Base-by-base conservation (phyloP, 2,329 filamentous ascomycete species). In the Tolypocladium nubicola region DNA sequence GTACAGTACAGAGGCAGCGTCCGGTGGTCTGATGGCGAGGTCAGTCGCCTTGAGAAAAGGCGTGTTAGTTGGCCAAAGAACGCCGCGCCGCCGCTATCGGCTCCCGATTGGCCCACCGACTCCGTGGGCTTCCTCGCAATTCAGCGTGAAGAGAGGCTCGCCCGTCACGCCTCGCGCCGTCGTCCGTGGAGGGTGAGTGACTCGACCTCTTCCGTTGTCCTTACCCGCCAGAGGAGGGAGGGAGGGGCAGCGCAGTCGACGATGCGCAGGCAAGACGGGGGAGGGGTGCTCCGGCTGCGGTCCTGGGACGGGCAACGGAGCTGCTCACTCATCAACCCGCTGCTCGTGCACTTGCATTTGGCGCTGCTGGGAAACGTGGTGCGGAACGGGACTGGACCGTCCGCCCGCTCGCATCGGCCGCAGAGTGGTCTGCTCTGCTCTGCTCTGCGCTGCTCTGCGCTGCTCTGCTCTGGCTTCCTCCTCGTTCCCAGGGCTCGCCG, bases 81-180 rank as follows among this genome's bases (percentile, higher is more conserved):
- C n/a, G 19, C 30, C 21, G 16, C 19, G 30, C 47, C 30, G 19
- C 19, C 19, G 47, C 47, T 11, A 6, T 53, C 9, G 52, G 35
- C 11, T 50, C n/a, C 56, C 56, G 56, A 57, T 57, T 57, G 56
- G 49, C 55, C 50, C 55, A 39, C 56, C 33, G 50, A 49, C 56
- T 23, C 47, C 47, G 35, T 35, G 35, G 35, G 47, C 47, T 50
- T 50, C 35, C 30, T 26, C 37, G 10, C 45, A 30, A 30, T 50
- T n/a, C 47, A 26, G 30, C 43, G 6, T 14, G 43, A 26, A 5
- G 23, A 47, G 43, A 47, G 43, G 6, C 13, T 26, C 23, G 3
- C 43, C 30, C 14, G 9, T 26, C 13, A 23, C 16, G 41, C 41
- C 41, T 45, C 41, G 41, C n/a, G 23, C 21, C 13, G 23, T 26